Evolutionary conservation across 768 basidiomycete species (phyloP), one percentile per base, ranked within the genome.

Genomic region (Vararia minispora): DNA sequence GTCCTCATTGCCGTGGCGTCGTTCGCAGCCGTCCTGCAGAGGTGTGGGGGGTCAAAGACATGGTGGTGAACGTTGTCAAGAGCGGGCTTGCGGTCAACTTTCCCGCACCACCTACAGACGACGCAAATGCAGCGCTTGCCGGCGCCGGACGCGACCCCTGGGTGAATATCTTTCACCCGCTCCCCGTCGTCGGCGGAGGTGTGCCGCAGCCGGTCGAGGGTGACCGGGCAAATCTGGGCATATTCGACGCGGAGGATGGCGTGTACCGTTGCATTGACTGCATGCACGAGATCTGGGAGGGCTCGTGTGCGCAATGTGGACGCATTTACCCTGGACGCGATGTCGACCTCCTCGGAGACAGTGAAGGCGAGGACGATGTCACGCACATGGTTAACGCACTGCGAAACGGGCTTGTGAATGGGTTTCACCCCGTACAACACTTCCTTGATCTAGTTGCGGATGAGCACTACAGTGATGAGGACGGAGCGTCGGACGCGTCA

Each of bases 251-350:
- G 7, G 82, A 85, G 46, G 85, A 87, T 42, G 81, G 77, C 9
- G 79, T 88, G n/a, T 79, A 74, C 50, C 69, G 85, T 13, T 89
- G 86, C 53, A 50, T 74, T 12, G 76, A 77, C 29, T 88, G 84
- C 46, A 69, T 76, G 65, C 75, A 87, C 50, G 86, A 89, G 58
- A 80, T 89, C 43, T 74, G 69, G 71, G 74, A 65, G 43, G 80
- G 79, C 1, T 52, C 65, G 16, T 89, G 86, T 51, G 66, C 74
- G 4, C 50, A 52, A 9, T 88, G 86, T 47, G 63, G 69, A 21
- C 67, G 81, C 24, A 55, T 54, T 14, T 85, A 84, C 49, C 62
- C 61, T 3, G 79, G 72, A 1, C 79, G 80, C 37, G 29, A 49
- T 34, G 51, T 39, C 11, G 45, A 47, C 27, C 48, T 21, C 26